Evolutionary conservation across 192 early-diverging fungal genomes (phyloP).

Genomic region (Coemansia sp.): DNA sequence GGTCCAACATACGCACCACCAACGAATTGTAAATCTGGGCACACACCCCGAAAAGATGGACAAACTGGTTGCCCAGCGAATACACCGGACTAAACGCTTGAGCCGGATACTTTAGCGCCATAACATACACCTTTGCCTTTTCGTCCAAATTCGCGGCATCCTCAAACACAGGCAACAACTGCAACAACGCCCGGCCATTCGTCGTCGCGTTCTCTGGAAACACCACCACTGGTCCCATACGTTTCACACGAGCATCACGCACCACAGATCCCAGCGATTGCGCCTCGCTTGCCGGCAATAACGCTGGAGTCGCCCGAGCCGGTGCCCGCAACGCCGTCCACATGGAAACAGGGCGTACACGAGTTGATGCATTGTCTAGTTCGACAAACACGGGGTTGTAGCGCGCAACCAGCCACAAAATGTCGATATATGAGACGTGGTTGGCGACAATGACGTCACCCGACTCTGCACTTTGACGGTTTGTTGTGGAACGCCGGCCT

Average conservation of each 20-base stretch:
- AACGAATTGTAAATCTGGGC: slow-evolving; percentile 57
- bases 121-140: slow-evolving; percentile 58
- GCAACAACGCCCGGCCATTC: slow-evolving; percentile 82
- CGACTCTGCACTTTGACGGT: slow-evolving; percentile 9
- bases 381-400: slow-evolving; percentile 59
- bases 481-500: slow-evolving; percentile 55
- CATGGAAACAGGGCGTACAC: slow-evolving; percentile 25
- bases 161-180: slow-evolving; percentile 73
- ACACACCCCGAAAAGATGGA: slow-evolving; percentile 62
- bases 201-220: slow-evolving; percentile 69
- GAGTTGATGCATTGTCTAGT: slow-evolving; percentile 41
- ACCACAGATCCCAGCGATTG: slow-evolving; percentile 32
- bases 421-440: slow-evolving; percentile 80
- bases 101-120: slow-evolving; percentile 47
- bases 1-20: slow-evolving; percentile 58
- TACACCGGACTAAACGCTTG: slow-evolving; percentile 30
- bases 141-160: slow-evolving; percentile 59
- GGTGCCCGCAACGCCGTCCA: slow-evolving; percentile 39
- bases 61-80: slow-evolving; percentile 59
- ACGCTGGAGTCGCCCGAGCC: slow-evolving; percentile 28
- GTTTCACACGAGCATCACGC: slow-evolving; percentile 23
- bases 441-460: slow-evolving; percentile 83
- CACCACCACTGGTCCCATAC: slow-evolving; percentile 38
- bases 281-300: slow-evolving; percentile 33
- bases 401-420: slow-evolving; percentile 69